A percentile compares a stretch with the other conserved stretches of the same genome.
phyloP scores from a whole-genome alignment of 805 yeast genomes.

The Ogataea nonfermentans region DNA sequence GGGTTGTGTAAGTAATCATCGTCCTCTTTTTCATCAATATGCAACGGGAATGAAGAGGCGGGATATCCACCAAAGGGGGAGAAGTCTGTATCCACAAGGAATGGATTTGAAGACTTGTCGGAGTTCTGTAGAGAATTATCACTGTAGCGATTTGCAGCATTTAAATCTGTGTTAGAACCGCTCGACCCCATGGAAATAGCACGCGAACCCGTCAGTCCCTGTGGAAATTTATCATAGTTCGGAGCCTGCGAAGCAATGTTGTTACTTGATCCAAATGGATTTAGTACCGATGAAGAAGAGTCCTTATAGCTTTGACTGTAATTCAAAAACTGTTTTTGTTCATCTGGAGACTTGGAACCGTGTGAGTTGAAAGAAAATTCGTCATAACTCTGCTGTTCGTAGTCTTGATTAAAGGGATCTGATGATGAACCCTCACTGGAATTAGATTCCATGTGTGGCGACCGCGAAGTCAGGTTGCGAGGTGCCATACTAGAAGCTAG shows the following conservation, averaged over 20 bases:
- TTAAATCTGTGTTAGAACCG: slow-evolving; percentile 32
- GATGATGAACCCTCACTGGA: slow-evolving; percentile 24
- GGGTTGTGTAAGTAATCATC: slow-evolving; percentile 97
- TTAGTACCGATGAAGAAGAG: slow-evolving; percentile 30
- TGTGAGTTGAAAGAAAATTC: slow-evolving; percentile 24
- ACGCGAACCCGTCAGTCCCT: slow-evolving; percentile 52
- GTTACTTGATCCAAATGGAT: slow-evolving; percentile 32
- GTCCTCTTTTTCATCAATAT: slow-evolving; percentile 88
- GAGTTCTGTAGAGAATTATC: slow-evolving; percentile 22
- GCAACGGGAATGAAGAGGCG: slow-evolving; percentile 85
- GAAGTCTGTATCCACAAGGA: slow-evolving; percentile 58
- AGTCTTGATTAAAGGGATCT: slow-evolving; percentile 34
- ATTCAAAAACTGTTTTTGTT: slow-evolving; percentile 21
- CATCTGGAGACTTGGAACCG: slow-evolving; percentile 22
- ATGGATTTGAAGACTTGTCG: slow-evolving; percentile 36
- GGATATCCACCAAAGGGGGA: slow-evolving; percentile 98
- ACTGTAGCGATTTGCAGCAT: slow-evolving; percentile 16
- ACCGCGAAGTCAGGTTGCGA: slow-evolving; percentile 34
- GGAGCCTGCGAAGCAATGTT: slow-evolving; percentile 35
- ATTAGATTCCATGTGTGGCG: slow-evolving; percentile 33
- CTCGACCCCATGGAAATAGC: slow-evolving; percentile 51
- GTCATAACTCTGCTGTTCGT: slow-evolving; percentile 31
- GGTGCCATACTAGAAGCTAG: slow-evolving; percentile 26
- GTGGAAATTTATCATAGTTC: slow-evolving; percentile 68
- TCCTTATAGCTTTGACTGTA: slow-evolving; percentile 26